Conservation (phyloP, 768 basidiomycete genomes). For the Cyclocybe cylindracea region DNA sequence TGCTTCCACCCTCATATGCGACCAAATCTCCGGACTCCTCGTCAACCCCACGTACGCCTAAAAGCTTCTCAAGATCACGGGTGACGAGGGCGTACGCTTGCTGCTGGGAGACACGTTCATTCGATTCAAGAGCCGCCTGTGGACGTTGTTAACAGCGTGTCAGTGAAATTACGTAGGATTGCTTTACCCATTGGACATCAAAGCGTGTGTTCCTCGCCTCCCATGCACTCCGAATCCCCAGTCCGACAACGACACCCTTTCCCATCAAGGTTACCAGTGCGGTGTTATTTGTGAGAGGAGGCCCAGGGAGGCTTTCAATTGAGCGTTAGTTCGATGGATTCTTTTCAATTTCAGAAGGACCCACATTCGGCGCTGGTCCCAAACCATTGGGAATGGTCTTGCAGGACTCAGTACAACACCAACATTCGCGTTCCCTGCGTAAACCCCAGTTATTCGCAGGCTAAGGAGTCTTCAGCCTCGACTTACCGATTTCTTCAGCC, state of each 20-base stretch:
- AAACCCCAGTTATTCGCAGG: neutral
- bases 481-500: conserved; percentile 63
- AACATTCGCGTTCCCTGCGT: conserved; percentile 45
- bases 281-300: conserved; percentile 67
- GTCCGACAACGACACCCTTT: conserved; percentile 78
- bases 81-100: conserved; percentile 47
- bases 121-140: conserved; percentile 49
- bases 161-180: conserved; percentile 20
- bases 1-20: conserved; percentile 57
- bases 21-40: conserved; percentile 58
- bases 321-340: no score
- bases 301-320: conserved; percentile 51
- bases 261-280: conserved; percentile 63
- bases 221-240: conserved; percentile 71
- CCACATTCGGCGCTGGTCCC: conserved; percentile 73
- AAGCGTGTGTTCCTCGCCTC: conserved; percentile 74
- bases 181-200: conserved; percentile 72
- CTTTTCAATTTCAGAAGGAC: no score
- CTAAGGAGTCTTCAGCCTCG: neutral
- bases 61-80: conserved; percentile 41
- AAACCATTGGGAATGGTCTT: conserved; percentile 67
- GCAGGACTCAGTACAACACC: conserved; percentile 56
- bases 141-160: neutral
- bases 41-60: conserved; percentile 39
- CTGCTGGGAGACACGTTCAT: conserved; percentile 39